These are phyloP conservation scores for Daldinia sp. DNA, from an alignment of 2,329 filamentous ascomycete species.

Conservation along the genomic window DNA sequence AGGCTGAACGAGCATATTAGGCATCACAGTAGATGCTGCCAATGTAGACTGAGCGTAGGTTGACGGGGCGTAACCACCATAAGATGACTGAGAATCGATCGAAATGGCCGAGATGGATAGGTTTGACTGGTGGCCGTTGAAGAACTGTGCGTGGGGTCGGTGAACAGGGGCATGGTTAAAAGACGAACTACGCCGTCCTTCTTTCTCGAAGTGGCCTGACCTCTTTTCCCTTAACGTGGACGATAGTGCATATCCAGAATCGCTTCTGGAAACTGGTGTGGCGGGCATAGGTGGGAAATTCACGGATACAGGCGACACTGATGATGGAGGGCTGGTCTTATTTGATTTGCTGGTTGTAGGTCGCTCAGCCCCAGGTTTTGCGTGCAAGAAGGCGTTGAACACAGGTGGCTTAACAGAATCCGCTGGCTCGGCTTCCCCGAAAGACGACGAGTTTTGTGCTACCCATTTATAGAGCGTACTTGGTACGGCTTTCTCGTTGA, in stretches of 20 bases:
- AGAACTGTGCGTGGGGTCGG: slow-evolving; percentile 79
- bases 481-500: slow-evolving; percentile 75
- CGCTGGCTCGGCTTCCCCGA: slow-evolving; percentile 74
- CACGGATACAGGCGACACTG: slow-evolving; percentile 80
- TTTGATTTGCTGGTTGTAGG: slow-evolving; percentile 79
- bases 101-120: slow-evolving; percentile 71
- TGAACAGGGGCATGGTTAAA: slow-evolving; percentile 79
- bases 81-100: slow-evolving; percentile 76
- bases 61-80: slow-evolving; percentile 82
- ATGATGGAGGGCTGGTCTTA: slow-evolving; percentile 71
- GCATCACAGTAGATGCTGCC: slow-evolving; percentile 88
- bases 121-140: slow-evolving; percentile 72
- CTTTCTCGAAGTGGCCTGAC: slow-evolving; percentile 86
- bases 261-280: slow-evolving; percentile 86
- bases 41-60: slow-evolving; percentile 88
- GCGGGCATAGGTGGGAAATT: slow-evolving; percentile 81
- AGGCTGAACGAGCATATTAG: slow-evolving; percentile 82
- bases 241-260: slow-evolving; percentile 89
- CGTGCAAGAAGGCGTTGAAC: slow-evolving; percentile 91
- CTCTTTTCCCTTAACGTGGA: slow-evolving; percentile 92
- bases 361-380: slow-evolving; percentile 79
- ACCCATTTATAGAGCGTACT: slow-evolving; percentile 88
- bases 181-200: slow-evolving; percentile 90
- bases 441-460: slow-evolving; percentile 88
- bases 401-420: slow-evolving; percentile 71